Evolutionary conservation across 1,284 basidiomycete genomes (phyloP).

Genomic region (Ceratobasidium sp.): DNA sequence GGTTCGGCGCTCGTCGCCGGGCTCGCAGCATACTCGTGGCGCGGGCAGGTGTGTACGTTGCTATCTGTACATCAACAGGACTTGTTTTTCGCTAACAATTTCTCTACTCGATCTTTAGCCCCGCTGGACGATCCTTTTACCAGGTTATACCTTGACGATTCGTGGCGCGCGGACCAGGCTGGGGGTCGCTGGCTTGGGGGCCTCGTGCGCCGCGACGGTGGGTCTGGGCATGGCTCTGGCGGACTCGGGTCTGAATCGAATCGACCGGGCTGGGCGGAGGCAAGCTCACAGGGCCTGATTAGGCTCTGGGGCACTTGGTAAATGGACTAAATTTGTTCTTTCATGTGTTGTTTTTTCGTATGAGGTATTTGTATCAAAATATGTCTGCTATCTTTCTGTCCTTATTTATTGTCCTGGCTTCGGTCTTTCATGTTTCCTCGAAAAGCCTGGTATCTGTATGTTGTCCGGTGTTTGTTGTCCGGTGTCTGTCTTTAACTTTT

Average conservation of each 20-base stretch:
- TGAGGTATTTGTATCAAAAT: not conserved
- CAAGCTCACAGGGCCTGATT: conserved; percentile 36
- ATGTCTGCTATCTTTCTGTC: not conserved
- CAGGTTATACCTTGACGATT: conserved; percentile 36
- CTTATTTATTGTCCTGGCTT: conserved; percentile 6
- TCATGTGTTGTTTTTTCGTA: not conserved
- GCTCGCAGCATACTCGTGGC: conserved; percentile 35
- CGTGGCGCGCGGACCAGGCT: conserved; percentile 32
- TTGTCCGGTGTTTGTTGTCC: not conserved
- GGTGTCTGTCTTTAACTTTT: not conserved
- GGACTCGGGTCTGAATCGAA: conserved; percentile 25
- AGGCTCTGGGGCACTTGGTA: conserved; percentile 36
- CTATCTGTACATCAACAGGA: not conserved
- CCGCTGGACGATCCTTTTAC: conserved; percentile 38
- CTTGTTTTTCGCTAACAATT: conserved; percentile 24
- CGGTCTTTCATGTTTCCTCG: not conserved
- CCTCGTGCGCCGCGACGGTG: conserved; percentile 38
- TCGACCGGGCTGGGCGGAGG: conserved; percentile 32
- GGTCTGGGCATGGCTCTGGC: conserved; percentile 37
- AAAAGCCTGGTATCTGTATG: conserved; percentile 1
- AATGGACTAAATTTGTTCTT: not conserved
- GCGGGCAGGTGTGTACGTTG: conserved; percentile 39
- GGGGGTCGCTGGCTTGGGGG: conserved; percentile 37
- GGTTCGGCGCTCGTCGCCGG: conserved; percentile 36
- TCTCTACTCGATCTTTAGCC: not conserved